Evolutionary conservation across 768 basidiomycete genomes (phyloP).

Genomic region (Macrolepiota dolichaula): DNA sequence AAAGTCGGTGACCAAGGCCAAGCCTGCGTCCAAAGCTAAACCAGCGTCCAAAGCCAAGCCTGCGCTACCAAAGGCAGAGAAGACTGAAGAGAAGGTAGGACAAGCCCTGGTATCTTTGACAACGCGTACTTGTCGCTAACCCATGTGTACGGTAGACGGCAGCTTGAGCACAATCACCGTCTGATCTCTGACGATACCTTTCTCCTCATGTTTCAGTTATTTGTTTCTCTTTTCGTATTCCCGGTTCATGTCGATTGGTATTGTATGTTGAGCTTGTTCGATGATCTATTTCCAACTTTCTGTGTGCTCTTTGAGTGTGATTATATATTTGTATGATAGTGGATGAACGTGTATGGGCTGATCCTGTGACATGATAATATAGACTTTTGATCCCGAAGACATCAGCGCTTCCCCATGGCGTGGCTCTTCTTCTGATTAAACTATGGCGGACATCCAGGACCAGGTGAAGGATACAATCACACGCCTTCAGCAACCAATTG

Average conservation of each 20-base stretch:
- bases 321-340: conserved; percentile 12
- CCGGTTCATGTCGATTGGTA: neutral
- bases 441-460: conserved; percentile 16
- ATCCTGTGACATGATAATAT: neutral
- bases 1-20: conserved; percentile 25
- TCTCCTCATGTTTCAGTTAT: neutral
- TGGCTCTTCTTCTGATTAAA: neutral
- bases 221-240: neutral
- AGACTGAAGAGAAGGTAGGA: conserved; percentile 19
- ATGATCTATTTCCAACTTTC: neutral
- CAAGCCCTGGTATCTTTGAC: conserved; percentile 19
- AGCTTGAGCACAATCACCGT: neutral
- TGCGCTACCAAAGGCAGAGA: conserved; percentile 26
- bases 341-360: neutral
- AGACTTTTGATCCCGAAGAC: neutral
- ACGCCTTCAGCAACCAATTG: conserved; percentile 42
- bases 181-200: neutral
- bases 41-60: conserved; percentile 25
- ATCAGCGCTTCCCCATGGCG: neutral
- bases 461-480: conserved; percentile 38
- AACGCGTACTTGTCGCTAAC: conserved; percentile 17
- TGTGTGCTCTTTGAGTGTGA: neutral
- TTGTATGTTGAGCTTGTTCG: neutral
- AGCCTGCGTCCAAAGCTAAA: conserved; percentile 20
- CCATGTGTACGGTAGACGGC: conserved; percentile 15